Base-by-base conservation (phyloP, 208 protist species). In the Zelonia costaricensis region DNA sequence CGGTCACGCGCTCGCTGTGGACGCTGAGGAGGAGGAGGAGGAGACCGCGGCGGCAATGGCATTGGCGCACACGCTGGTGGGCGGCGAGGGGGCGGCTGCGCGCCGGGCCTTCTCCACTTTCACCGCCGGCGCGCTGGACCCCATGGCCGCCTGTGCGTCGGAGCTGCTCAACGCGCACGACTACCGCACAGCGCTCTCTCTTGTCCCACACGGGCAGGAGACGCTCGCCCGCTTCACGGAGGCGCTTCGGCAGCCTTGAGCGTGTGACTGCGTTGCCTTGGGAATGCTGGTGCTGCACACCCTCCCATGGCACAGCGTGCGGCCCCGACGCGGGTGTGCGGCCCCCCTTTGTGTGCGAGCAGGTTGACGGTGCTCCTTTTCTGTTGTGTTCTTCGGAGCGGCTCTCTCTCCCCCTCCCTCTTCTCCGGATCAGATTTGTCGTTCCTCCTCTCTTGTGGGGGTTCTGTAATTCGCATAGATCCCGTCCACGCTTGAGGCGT, bases 91-190 rank as follows among this genome's bases (percentile, higher is more conserved):
- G n/a, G 38, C 63, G 1, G n/a, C n/a, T 2, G 44, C 39, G 39
- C 64, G 63, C 15, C 23, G 15, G 18, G 36, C 22, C 40, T 66
- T 59, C 52, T 62, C 62, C 5, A 15, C 56, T 18, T 78, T 92
- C 61, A 92, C 86, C 39, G 82, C 82, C n/a, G 86, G 82, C 30
- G 57, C 84, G 35, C 56, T 92, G 40, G 86, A 92, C 56, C 79
- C 82, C 2, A 72, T 92, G 59, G 69, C 67, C 4, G 62, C 77
- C 15, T 78, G 76, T 42, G 80, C 61, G 40, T 67, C 39, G 39
- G 76, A 83, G 69, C 59, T 85, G 52, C 63, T 92, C 18, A 28
- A 39, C 9, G 62, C 60, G 18, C 56, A 69, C 16, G 43, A 62
- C 23, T 64, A 57, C 16, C 15, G 55, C 6, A 30, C 46, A 5